Evolutionary conservation across 2,329 filamentous ascomycete genomes (phyloP), one percentile per base, ranked within the genome.

Genomic region (Aspergillus luchuensis): DNA sequence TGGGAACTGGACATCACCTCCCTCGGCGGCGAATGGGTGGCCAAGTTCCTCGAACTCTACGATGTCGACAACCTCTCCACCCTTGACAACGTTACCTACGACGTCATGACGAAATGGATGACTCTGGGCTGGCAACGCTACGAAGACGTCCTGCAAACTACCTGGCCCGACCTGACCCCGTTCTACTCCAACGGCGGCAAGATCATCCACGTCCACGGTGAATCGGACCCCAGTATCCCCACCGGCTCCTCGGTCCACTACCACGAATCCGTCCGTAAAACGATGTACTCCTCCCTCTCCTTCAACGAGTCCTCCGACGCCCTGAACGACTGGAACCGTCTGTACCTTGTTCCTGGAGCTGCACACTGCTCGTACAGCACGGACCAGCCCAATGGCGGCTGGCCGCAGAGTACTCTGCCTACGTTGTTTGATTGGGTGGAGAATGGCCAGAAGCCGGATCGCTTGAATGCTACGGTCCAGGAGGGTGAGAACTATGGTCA

Each of bases 191-290:
- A 75, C 0, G 84, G 84, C 25, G 84, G 82, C 57, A 87, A 87
- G 71, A 71, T 87, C 4, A 72, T 87, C 10, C 84, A 86, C 69
- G 85, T 80, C 74, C 84, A 87, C 71, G 84, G 84, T 55, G 84
- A 87, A 71, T 81, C 80, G 0, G 85, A 87, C 69, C 71, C 76
- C 13, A 80, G 77, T 7, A 76, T 87, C 61, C 84, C 84, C 1
- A 70, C 84, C 0, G 82, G 76, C 5, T 84, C 82, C 0, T 85
- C 83, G 0, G 79, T 85, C 1, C 82, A 79, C 66, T 87, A 86
- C 75, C 81, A 78, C 71, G 77, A 86, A 57, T 81, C 82, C 2
- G 84, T 87, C 39, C 80, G 80, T 36, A 67, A 66, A 2, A 75
- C 80, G 70, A 84, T 85, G 81, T 82, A 82, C 68, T 74, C 78